Base-by-base conservation (phyloP, 2,329 filamentous ascomycete genomes). In the Pseudocercospora crystallina region DNA sequence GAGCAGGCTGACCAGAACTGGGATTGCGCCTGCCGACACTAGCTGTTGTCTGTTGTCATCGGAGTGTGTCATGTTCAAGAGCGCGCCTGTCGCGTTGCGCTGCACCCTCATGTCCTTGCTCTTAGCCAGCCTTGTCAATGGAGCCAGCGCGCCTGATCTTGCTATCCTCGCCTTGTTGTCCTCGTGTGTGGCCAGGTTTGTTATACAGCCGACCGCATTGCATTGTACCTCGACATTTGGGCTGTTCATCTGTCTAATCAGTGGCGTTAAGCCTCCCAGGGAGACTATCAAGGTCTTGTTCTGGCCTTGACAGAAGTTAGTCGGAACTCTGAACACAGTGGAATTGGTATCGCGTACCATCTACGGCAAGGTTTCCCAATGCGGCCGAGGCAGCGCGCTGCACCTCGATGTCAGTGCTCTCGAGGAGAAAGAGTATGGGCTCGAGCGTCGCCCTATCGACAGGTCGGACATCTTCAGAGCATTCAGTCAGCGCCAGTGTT, bases 131-230 rank as follows among this genome's bases (percentile, higher is more conserved):
- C 89, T 83, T 39, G 94, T 99, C 61, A 99, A 76, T 8, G 94
- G 94, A 7, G 87, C 89, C 49, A 99, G 79, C 47, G 94, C 94
- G 51, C 94, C 94, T 3, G 94, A 99, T 55, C 90, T 84, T 61
- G 94, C 94, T 70, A 99, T 99, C 76, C 95, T 96, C 51, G 94
- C 91, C 76, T 99, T 99, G 76, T 99, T 99, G 63, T 97, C 94
- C 74, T 99, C 94, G 67, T 99, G 94, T 2, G 94, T 99, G 47
- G 94, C 94, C 49, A 99, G 76, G 69, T 99, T 99, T 39, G 94
- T 99, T 71, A 99, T 99, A 76, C 94, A 99, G 44, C 94, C 94
- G 54, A 99, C 94, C 37, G 94, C 94, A 71, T 99, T 99, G 78
- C 94, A 99, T 73, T 99, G 94, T 20, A 99, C 94, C 71, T 99